Percentiles rank a stretch among this genome's conserved stretches.
Evolutionary conservation across 768 basidiomycete species (phyloP).

Genomic region (Dacryopinax spathularia): DNA sequence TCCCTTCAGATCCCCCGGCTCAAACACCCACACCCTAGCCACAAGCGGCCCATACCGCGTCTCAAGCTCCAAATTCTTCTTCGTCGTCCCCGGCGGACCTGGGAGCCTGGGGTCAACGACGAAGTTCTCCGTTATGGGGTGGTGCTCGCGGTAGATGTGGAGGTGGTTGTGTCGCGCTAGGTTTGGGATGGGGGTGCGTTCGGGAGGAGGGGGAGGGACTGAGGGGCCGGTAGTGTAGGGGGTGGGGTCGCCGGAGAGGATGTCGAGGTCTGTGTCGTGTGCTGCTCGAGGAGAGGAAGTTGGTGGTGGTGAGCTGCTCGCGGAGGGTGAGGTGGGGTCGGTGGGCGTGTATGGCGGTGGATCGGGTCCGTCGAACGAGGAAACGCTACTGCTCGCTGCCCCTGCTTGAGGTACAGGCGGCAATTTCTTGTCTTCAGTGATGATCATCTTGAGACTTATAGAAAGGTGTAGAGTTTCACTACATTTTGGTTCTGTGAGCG

Average conservation of each 20-base stretch:
- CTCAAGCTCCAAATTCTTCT: not conserved
- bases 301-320: not conserved
- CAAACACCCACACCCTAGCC: not conserved
- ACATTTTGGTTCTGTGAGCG: too few relatives aligned
- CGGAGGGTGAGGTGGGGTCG: not conserved
- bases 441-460: not conserved
- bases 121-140: not conserved
- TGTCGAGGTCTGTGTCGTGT: not conserved
- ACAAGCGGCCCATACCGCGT: not conserved
- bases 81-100: not conserved
- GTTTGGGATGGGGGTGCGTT: not conserved
- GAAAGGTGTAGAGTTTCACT: not conserved
- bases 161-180: not conserved
- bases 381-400: not conserved
- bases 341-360: not conserved
- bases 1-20: not conserved
- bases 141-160: not conserved
- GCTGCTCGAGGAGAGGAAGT: not conserved
- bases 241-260: not conserved
- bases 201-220: not conserved
- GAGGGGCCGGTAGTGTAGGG: not conserved
- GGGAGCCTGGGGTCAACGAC: not conserved
- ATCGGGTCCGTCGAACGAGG: not conserved
- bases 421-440: not conserved
- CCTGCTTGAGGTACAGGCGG: not conserved